Evolutionary conservation across 371 early-diverging fungal genomes (phyloP).

Genomic region (Dentiscutata heterogama): DNA sequence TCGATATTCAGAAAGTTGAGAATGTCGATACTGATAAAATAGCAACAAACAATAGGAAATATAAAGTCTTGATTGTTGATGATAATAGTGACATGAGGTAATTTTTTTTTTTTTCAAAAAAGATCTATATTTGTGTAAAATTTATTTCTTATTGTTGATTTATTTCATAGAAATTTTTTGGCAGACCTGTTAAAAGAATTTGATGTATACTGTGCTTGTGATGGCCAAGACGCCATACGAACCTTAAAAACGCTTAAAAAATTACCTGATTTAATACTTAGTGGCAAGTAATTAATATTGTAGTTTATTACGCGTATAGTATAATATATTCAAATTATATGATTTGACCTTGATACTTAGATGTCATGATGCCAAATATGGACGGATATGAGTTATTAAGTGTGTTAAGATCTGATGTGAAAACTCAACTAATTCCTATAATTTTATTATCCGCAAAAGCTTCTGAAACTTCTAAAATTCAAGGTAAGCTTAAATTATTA

Average conservation of each 20-base stretch:
- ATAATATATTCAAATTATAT: not conserved
- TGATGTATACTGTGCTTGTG: constrained; percentile 52
- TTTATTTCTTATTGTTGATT: no score
- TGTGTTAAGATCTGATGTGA: constrained; percentile 49
- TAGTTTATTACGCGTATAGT: not conserved
- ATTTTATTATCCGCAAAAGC: constrained; percentile 62
- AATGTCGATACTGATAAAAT: not conserved
- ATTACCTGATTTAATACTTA: constrained; percentile 52
- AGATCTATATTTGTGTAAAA: no score
- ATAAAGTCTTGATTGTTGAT: constrained; percentile 58
- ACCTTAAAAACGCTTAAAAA: constrained; percentile 45
- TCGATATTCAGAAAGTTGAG: not conserved
- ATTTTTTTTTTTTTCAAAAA: no score
- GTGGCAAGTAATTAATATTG: constrained; percentile 46
- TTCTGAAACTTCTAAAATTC: constrained; percentile 59
- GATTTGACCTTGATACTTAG: constrained; percentile 16
- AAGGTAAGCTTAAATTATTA: constrained; percentile 31
- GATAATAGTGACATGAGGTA: constrained; percentile 63
- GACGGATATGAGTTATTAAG: constrained; percentile 59
- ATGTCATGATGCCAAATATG: constrained; percentile 65
- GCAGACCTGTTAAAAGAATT: constrained; percentile 55
- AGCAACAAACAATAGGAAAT: not conserved
- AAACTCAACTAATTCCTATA: constrained; percentile 57
- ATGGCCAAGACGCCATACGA: constrained; percentile 59
- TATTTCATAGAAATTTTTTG: constrained; percentile 19